Base-by-base conservation (phyloP, 768 basidiomycete genomes). In the Podaxis sp. region DNA sequence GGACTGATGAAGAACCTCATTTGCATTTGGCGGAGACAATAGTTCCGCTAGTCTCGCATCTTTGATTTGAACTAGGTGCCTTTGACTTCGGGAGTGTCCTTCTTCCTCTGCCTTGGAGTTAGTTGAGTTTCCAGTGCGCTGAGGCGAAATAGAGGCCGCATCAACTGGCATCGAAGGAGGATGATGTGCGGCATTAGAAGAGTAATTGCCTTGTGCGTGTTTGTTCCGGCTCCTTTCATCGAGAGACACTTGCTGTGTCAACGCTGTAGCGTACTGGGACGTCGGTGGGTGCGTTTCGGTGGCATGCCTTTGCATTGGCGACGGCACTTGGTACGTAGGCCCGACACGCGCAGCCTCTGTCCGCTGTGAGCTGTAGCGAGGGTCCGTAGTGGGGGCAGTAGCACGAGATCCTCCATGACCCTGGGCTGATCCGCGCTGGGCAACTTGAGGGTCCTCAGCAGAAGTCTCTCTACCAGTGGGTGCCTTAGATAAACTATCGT, bases 1-100 rank as follows among this genome's bases (percentile, higher is more conserved):
- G 12, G 54, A 51, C 30, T 63, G 54, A 13, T 49, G 44, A 51
- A 39, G 40, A 15, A 63, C 33, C n/a, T 63, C 61, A 30, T 42
- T 40, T 48, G 55, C 46, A 15, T 49, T 57, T 28, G 55, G 44
- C 3, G 55, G 48, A 2, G 61, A 57, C 33, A 56, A 3, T 8
- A 63, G 22, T 22, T 63, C 61, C n/a, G 54, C 61, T 30, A 56
- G 24, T 52, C 48, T 63, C 24, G 54, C 33, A 49, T 63, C 46
- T 36, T 63, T 63, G 24, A 63, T 38, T 5, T 56, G 55, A 3
- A 40, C 24, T 9, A 55, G 13, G 30, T 26, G 15, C 38, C 48
- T 63, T 44, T 63, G 61, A 4, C 30, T 57, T 40, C 39, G 30
- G 4, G 46, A 19, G 17, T n/a, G 3, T 4, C 30, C 22, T 51